Conservation (phyloP, 192 early-diverging fungal species). For the Podila epigama region DNA sequence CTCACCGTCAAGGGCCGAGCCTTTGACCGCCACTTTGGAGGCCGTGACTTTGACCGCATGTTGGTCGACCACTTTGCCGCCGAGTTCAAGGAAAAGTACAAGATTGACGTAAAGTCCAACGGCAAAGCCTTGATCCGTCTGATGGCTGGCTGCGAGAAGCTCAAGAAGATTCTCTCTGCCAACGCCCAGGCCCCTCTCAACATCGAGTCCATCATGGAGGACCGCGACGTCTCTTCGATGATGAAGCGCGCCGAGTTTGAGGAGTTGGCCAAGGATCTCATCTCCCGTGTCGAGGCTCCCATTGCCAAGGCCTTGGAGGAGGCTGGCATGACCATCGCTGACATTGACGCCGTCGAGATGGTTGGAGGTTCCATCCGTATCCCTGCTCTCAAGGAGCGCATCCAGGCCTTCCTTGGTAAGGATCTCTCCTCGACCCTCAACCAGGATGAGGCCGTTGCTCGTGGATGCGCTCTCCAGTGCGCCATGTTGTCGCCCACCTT, state of each 20-base stretch:
- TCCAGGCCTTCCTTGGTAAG: slow-evolving; percentile 88
- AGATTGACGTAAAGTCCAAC: slow-evolving; percentile 91
- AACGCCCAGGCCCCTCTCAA: slow-evolving; percentile 91
- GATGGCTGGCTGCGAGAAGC: slow-evolving; percentile 88
- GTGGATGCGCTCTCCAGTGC: slow-evolving; percentile 96
- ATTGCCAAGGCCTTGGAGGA: slow-evolving; percentile 80
- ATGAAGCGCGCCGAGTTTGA: slow-evolving; percentile 89
- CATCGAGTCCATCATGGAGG: slow-evolving; percentile 97
- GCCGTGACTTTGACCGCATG: slow-evolving; percentile 94
- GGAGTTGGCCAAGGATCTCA: slow-evolving; percentile 77
- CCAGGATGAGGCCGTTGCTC: slow-evolving; percentile 97
- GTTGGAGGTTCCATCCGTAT: slow-evolving; percentile 96
- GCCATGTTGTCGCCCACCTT: slow-evolving; percentile 97
- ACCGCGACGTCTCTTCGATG: slow-evolving; percentile 90
- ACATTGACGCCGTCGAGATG: slow-evolving; percentile 95
- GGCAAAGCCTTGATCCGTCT: slow-evolving; percentile 93
- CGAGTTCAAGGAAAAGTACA: slow-evolving; percentile 95
- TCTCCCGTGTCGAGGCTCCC: slow-evolving; percentile 76
- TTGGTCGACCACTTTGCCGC: slow-evolving; percentile 86
- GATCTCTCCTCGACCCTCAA: slow-evolving; percentile 95
- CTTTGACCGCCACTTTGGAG: slow-evolving; percentile 95
- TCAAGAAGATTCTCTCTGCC: slow-evolving; percentile 96
- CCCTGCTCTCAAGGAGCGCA: slow-evolving; percentile 88
- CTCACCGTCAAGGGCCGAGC: slow-evolving; percentile 90
- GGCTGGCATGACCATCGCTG: slow-evolving; percentile 75